Base-by-base conservation (phyloP, 495 filamentous ascomycete genomes). In the Hypoxylon fuscum region DNA sequence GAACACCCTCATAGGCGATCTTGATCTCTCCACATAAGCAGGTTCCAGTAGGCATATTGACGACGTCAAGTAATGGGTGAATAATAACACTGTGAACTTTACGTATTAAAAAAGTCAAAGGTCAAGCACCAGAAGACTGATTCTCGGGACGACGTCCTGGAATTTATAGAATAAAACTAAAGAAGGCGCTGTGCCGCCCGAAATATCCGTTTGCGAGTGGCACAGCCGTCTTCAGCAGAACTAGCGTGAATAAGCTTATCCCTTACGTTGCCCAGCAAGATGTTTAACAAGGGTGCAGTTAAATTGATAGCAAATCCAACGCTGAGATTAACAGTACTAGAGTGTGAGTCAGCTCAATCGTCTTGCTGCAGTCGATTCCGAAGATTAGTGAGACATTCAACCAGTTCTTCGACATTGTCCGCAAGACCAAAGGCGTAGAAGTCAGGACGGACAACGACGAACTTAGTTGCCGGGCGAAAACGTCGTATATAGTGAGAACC, bases 361-460 rank as follows among this genome's bases (percentile, higher is more conserved):
- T 3, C 35, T 50, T 25, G 22, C 9, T 44, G n/a, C 1, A 60
- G 38, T 18, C 8, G 20, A 0, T 6, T 7, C 11, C 18, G 46
- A 37, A 65, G 62, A 17, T 7, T 5, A 12, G 22, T 22, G 2
- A 67, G 34, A 27, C 64, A 61, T 22, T 31, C 18, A 14, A 38
- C 58, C 9, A 70, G 21, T n/a, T 62, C 64, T 14, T 37, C 29
- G 3, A 21, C 3, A 18, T 54, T 38, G 10, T 62, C 46, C 2
- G 52, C 46, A n/a, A 51, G 43, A 35, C 64, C 32, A 45, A 64
- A 70, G 0, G 58, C 40, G 17, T 56, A 64, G 20, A 68, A 61
- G 53, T 70, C 68, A 3, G 68, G 55, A 2, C 68, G 64, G 5
- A 61, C 29, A 18, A 70, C 52, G 2, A 42, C 68, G 42, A 60